A percentile compares a stretch with the other conserved stretches of the same genome.
Evolutionary conservation across 2,329 filamentous ascomycete genomes (phyloP).

Genomic region (Xylariomycetidae sp.): DNA sequence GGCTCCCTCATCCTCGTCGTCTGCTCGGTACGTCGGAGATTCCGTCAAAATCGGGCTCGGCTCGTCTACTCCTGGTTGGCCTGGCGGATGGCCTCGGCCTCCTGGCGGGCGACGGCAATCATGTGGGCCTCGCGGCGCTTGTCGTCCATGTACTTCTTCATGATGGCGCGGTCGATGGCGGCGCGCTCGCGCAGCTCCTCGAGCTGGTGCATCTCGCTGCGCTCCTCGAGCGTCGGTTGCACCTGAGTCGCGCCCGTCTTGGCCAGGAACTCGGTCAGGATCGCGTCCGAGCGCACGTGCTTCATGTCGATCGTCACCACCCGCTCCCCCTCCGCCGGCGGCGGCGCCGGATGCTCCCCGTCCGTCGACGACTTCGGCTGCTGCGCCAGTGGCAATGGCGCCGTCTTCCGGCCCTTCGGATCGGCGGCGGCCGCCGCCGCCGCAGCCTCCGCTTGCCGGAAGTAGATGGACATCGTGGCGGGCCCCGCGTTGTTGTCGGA

Average conservation of each 20-base stretch:
- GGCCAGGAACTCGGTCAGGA: conserved; percentile 56
- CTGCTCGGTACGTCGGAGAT: no score
- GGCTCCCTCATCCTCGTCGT: no score
- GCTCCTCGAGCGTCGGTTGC: conserved; percentile 53
- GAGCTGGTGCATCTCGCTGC: conserved; percentile 50
- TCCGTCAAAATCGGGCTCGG: no score
- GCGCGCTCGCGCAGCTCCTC: conserved; percentile 46
- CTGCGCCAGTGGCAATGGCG: conserved; percentile 24
- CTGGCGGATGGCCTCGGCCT: conserved; percentile 38
- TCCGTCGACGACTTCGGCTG: conserved; percentile 42
- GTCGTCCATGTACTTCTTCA: conserved; percentile 46
- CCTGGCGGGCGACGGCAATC: conserved; percentile 47
- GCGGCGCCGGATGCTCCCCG: conserved; percentile 42
- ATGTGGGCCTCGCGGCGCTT: conserved; percentile 57
- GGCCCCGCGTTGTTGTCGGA: conserved; percentile 48
- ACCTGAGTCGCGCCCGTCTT: conserved; percentile 56
- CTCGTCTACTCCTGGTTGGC: conserved; percentile 24
- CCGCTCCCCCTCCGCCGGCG: conserved; percentile 42
- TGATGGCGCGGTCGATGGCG: conserved; percentile 48
- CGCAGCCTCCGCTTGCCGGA: conserved; percentile 35
- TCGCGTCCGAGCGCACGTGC: conserved; percentile 51
- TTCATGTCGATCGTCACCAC: conserved; percentile 58
- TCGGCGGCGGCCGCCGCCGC: conserved; percentile 3
- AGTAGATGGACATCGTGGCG: conserved; percentile 61
- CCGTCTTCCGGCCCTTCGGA: neutral